Evolutionary conservation across 257 asterid species (phyloP).

Genomic region (Handroanthus guayacan): DNA sequence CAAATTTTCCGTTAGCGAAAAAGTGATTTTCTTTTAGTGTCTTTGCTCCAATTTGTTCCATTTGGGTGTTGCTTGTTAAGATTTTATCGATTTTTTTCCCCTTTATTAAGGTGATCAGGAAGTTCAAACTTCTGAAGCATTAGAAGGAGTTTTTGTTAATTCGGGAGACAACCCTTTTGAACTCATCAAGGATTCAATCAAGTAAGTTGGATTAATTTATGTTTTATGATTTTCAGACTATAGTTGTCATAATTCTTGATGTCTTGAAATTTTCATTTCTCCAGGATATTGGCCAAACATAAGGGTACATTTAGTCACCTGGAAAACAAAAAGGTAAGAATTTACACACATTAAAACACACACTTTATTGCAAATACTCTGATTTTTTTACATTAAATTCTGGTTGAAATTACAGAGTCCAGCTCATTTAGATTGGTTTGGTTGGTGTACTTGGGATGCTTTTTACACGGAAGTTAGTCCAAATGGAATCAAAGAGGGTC

Average conservation of each 20-base stretch:
- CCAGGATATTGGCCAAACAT: constrained; percentile 45
- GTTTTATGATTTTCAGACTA: not conserved
- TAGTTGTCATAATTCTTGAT: not conserved
- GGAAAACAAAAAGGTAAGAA: constrained; percentile 49
- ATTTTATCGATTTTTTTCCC: not conserved
- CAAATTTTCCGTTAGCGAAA: no score
- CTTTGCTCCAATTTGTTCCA: no score
- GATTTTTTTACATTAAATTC: not conserved
- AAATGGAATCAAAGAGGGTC: constrained; percentile 53
- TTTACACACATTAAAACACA: not conserved
- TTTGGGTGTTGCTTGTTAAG: not conserved
- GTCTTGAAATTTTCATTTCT: constrained; percentile 3
- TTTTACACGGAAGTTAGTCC: constrained; percentile 50
- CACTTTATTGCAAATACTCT: not conserved
- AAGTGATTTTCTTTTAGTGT: no score
- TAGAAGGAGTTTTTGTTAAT: constrained; percentile 45
- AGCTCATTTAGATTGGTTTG: constrained; percentile 57
- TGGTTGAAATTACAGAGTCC: constrained; percentile 39
- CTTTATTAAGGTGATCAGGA: constrained; percentile 44
- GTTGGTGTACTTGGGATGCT: constrained; percentile 63
- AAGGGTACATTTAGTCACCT: constrained; percentile 52
- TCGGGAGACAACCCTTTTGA: constrained; percentile 54
- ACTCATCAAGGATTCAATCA: constrained; percentile 51
- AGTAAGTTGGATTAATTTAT: constrained; percentile 30
- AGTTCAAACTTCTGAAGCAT: constrained; percentile 41